Base-by-base conservation (phyloP, 768 basidiomycete genomes). In the Paxillus involutus region DNA sequence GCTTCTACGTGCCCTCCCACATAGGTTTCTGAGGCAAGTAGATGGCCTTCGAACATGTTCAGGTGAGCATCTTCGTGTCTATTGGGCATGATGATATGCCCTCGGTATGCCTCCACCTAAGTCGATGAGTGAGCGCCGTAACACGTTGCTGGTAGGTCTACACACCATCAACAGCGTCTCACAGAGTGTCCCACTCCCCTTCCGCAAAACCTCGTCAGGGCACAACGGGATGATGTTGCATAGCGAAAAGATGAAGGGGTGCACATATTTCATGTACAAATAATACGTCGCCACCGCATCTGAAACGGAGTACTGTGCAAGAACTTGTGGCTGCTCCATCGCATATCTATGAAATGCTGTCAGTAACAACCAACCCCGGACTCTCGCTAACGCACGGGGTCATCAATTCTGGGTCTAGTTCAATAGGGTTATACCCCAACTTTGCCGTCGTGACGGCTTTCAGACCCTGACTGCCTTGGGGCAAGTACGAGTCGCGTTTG, bases 271-370 rank as follows among this genome's bases (percentile, higher is more conserved):
- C 97, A 98, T 99, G 75, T 99, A 98, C 35, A 99, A 81, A 71
- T 98, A 98, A 70, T 99, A 98, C 1, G 97, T 99, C n/a, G 97
- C 96, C 10, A 98, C 97, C 0, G 97, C 97, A 80, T 99, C 97
- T 70, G 97, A 99, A 26, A 99, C 97, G 62, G 97, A 98, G 72
- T 99, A 99, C 65, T 95, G 92, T 0, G 97, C 96, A 16, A 99
- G 83, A 2, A 85, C 71, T 66, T 98, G 95, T 0, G 97, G 97
- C 61, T 95, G 93, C 65, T 98, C 97, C 69, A 92, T 78, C 0
- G 97, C 97, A 72, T 99, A 98, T 33, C 96, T 98, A 56, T 19
- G 24, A 32, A 12, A 13, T 3, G 14, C 2, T 2, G 21, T 67
- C 0, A 59, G 39, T 9, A 2, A 9, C 16, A 17, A 35, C 3